Percentiles rank a stretch among this genome's conserved stretches.
phyloP scores from a whole-genome alignment of 1,284 basidiomycete genomes.

The Austroboletus novae-zelandiae region DNA sequence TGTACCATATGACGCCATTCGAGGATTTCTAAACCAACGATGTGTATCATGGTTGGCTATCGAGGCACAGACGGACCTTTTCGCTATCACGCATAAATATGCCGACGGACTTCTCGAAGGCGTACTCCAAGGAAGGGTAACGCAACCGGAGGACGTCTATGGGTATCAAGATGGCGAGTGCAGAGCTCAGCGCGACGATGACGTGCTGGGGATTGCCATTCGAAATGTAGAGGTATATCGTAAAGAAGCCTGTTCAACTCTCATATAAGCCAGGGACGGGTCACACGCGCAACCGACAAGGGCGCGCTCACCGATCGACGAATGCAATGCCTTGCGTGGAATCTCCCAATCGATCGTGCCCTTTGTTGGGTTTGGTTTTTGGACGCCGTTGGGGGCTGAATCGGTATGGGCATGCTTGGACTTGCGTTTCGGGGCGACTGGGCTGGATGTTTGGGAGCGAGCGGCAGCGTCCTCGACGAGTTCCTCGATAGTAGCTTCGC shows the following conservation, averaged over 20 bases:
- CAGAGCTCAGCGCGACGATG: constrained; percentile 61
- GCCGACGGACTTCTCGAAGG: constrained; percentile 80
- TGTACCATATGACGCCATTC: constrained; percentile 96
- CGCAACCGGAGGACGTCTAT: constrained; percentile 81
- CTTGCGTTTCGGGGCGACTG: constrained; percentile 17
- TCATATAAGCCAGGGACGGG: constrained; percentile 5
- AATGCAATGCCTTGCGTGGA: constrained; percentile 88
- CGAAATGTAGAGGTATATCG: constrained; percentile 71
- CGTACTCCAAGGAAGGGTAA: constrained; percentile 62
- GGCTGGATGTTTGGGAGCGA: not conserved
- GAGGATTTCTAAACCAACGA: constrained; percentile 48
- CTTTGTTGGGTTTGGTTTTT: constrained; percentile 15
- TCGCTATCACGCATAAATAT: constrained; percentile 95
- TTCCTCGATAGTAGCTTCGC: constrained; percentile 26
- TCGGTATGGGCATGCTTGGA: constrained; percentile 8
- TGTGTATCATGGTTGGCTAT: not conserved
- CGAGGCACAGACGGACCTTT: constrained; percentile 49
- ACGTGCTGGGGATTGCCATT: constrained; percentile 58
- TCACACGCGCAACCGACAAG: constrained; percentile 3
- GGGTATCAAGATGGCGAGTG: constrained; percentile 70
- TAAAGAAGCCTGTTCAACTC: constrained; percentile 69
- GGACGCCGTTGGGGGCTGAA: constrained; percentile 6
- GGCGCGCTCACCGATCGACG: constrained; percentile 70
- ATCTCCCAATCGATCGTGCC: constrained; percentile 71
- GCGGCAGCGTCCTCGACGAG: constrained; percentile 24